Conservation (phyloP, 208 protist genomes). For the Trypanosoma melophagium region DNA sequence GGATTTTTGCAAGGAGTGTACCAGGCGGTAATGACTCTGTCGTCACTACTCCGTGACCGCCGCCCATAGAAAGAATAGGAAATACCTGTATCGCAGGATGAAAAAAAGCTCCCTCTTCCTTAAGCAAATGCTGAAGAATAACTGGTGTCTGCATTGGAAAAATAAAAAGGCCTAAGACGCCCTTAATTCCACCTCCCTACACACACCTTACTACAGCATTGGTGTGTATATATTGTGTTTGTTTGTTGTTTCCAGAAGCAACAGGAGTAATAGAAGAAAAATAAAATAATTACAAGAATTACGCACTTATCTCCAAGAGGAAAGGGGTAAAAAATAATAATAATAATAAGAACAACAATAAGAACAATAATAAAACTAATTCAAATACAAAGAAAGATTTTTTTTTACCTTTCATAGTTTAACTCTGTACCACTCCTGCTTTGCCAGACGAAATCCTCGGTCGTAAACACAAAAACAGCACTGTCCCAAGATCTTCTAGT, state of each 20-base stretch:
- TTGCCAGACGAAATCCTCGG: too few relatives aligned
- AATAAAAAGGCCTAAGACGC: not conserved
- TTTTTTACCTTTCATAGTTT: too few relatives aligned
- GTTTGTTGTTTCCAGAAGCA: not conserved
- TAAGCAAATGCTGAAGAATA: slow-evolving; percentile 49
- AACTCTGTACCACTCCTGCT: too few relatives aligned
- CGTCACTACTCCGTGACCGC: slow-evolving; percentile 74
- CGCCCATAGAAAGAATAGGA: slow-evolving; percentile 75
- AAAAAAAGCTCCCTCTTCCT: slow-evolving; percentile 62
- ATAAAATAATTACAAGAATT: too few relatives aligned
- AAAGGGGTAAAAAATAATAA: too few relatives aligned
- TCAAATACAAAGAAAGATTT: too few relatives aligned
- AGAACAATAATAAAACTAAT: too few relatives aligned
- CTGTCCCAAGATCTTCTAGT: too few relatives aligned
- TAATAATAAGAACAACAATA: too few relatives aligned
- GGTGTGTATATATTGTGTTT: not conserved
- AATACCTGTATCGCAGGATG: slow-evolving; percentile 41
- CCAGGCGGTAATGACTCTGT: slow-evolving; percentile 30
- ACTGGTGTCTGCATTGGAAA: slow-evolving; percentile 23
- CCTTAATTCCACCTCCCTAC: not conserved
- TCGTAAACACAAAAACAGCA: too few relatives aligned
- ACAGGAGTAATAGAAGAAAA: too few relatives aligned
- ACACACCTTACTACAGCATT: not conserved
- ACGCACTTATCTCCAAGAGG: too few relatives aligned
- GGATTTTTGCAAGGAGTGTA: slow-evolving; percentile 54